Conservation (phyloP, 805 yeast species). For the Cyberlindnera suaveolens region DNA sequence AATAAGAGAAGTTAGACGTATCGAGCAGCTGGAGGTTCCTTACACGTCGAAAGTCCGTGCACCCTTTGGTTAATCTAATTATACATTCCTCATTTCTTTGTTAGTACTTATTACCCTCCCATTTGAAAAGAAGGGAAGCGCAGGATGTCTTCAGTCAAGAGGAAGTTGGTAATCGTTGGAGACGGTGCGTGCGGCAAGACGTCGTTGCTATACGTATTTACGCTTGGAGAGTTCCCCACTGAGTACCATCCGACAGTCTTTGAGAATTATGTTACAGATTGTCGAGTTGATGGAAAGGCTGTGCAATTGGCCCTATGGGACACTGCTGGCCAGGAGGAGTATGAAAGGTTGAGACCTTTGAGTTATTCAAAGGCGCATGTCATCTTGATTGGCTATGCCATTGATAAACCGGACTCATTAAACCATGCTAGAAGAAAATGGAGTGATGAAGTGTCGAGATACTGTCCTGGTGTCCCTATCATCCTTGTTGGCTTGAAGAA, state of each 20-base stretch:
- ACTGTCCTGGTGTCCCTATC: conserved; percentile 77
- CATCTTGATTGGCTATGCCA: conserved; percentile 78
- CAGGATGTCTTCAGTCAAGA: conserved; percentile 31
- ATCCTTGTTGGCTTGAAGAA: conserved; percentile 80
- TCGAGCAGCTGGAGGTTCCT: no score
- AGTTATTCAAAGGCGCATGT: conserved; percentile 86
- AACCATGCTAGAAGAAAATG: conserved; percentile 80
- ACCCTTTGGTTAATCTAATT: no score
- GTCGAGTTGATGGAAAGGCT: conserved; percentile 89
- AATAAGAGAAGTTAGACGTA: no score
- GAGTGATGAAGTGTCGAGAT: conserved; percentile 75
- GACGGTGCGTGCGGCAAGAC: conserved; percentile 97
- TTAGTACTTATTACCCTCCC: no score
- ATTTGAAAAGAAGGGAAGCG: neutral
- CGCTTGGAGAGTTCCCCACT: conserved; percentile 88
- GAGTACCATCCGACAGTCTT: conserved; percentile 93
- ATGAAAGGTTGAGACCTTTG: conserved; percentile 81
- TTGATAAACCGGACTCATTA: conserved; percentile 79
- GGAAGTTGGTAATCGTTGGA: conserved; percentile 87
- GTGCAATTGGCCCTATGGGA: conserved; percentile 90
- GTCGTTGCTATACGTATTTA: conserved; percentile 82
- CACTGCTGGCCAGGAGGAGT: conserved; percentile 96
- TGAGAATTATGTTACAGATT: conserved; percentile 90
- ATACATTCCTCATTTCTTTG: no score
- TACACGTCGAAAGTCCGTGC: no score